Evolutionary conservation across 352 stramenopile genomes (phyloP), one percentile per base, ranked within the genome.

Genomic region (Pythium phragmitis): DNA sequence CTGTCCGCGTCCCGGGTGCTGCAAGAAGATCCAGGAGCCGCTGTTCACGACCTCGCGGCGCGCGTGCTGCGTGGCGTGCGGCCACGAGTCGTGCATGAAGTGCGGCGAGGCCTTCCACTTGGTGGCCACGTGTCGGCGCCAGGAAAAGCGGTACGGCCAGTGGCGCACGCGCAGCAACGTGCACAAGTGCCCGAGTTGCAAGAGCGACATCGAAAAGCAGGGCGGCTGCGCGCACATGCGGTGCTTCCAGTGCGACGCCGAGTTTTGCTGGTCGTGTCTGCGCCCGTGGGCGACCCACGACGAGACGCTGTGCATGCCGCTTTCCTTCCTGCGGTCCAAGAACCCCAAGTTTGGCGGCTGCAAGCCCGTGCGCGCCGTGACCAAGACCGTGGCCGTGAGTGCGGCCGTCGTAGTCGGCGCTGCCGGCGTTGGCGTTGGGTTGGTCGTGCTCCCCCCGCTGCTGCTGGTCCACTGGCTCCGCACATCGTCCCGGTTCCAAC

Each of bases 221-320:
- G 85, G 85, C n/a, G 85, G 85, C 12, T 94, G 85, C 72, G 79
- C 73, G 37, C 85, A 94, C 74, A 94, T 94, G 85, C 86, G 86
- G 62, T 94, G 85, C 71, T 82, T 90, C 46, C 83, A 92, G 63
- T 94, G 85, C 61, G 85, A 92, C 64, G 70, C 88, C 45, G 83
- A 92, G 72, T 94, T 94, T 42, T 94, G 86, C 65, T 94, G 86
- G 86, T 75, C 74, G 1, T 94, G 86, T 55, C 68, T 86, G n/a
- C 81, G 83, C 0, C 58, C 71, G 19, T 94, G 85, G 85, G 67
- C 75, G 9, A 70, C 65, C n/a, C 85, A 94, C 67, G 71, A 89
- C 62, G 83, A 92, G 68, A 88, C 73, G 42, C 50, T 94, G 53
- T 94, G 85, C 65, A 59, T 88, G 30, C 80, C 80, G 49, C 68